Base-by-base conservation (phyloP, 345 rosid genomes). In the Garcia nutans region DNA sequence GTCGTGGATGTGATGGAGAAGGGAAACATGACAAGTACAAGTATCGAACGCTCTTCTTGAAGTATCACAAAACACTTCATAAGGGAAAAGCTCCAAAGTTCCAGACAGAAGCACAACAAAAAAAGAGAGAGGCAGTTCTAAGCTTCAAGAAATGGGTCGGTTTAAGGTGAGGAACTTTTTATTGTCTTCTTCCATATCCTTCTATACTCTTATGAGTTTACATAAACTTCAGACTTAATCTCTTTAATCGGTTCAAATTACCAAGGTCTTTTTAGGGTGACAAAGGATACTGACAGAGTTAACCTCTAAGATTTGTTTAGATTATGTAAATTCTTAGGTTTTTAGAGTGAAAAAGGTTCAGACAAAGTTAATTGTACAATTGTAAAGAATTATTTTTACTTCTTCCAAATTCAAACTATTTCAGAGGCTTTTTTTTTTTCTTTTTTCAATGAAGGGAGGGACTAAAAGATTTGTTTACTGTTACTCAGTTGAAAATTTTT, bases 11-110 rank as follows among this genome's bases (percentile, higher is more conserved):
- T 87, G 92, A 85, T 90, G 97, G 98, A 96, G 86, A 88, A 82
- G 63, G 90, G 79, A n/a, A 77, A 87, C 42, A 90, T 93, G 99
- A 96, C 80, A 96, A 93, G 76, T 90, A 91, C 82, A 96, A 96
- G 80, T 96, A 90, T 70, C 75, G 97, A 66, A 87, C 88, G 63
- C 90, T 93, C 47, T 90, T 88, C 87, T 82, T 93, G 84, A 93
- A 96, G 88, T 96, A 90, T 85, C 99, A 93, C 76, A 96, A 88
- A 87, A 96, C 97, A 67, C 86, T 90, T 12, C 86, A 84, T 52
- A 93, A 96, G 86, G 98, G 97, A 47, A 96, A 90, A 85, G 83
- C 94, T 80, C 92, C 99, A 52, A 92, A 89, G 80, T 84, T 88
- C 81, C 97, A 90, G 86, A 89, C 94, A n/a, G 94, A 96, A 81